Conservation (phyloP, 805 yeast species). For the Zygosaccharomyces gambellarensis region DNA sequence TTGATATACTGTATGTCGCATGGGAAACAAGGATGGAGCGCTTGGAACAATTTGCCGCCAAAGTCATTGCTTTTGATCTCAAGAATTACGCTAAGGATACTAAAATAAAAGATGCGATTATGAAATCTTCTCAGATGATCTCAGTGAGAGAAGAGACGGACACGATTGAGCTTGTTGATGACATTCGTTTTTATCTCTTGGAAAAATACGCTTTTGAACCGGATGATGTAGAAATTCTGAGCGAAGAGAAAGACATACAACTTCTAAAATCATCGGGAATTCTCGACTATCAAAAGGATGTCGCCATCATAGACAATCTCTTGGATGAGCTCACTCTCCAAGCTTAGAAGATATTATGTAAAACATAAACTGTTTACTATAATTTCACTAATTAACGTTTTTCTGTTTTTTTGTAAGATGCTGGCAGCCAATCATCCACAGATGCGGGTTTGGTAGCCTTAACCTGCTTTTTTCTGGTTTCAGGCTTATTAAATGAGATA, state of each 20-base stretch:
- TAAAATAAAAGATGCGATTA: slow-evolving; percentile 38
- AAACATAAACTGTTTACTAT: neutral
- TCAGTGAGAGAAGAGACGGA: slow-evolving; percentile 64
- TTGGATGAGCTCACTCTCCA: slow-evolving; percentile 39
- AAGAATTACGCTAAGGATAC: slow-evolving; percentile 34
- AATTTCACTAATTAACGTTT: slow-evolving; percentile 22
- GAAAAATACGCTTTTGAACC: slow-evolving; percentile 30
- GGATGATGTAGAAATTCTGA: slow-evolving; percentile 26
- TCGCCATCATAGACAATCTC: slow-evolving; percentile 39
- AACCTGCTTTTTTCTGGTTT: slow-evolving; percentile 8
- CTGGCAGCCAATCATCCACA: slow-evolving; percentile 56
- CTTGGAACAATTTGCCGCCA: slow-evolving; percentile 59
- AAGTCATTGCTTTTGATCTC: slow-evolving; percentile 50
- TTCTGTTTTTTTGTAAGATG: slow-evolving; percentile 42
- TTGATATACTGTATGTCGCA: slow-evolving; percentile 55
- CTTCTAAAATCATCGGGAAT: slow-evolving; percentile 21
- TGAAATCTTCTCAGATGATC: slow-evolving; percentile 53
- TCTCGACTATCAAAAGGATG: slow-evolving; percentile 31
- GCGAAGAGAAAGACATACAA: slow-evolving; percentile 18
- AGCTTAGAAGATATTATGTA: slow-evolving; percentile 29
- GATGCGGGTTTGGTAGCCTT: neutral
- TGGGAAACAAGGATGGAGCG: slow-evolving; percentile 66
- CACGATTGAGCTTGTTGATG: slow-evolving; percentile 75
- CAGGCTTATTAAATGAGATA: slow-evolving; percentile 2
- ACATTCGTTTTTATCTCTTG: slow-evolving; percentile 58